Conservation (phyloP, 2,329 filamentous ascomycete genomes). For the Epicoccum nigrum region DNA sequence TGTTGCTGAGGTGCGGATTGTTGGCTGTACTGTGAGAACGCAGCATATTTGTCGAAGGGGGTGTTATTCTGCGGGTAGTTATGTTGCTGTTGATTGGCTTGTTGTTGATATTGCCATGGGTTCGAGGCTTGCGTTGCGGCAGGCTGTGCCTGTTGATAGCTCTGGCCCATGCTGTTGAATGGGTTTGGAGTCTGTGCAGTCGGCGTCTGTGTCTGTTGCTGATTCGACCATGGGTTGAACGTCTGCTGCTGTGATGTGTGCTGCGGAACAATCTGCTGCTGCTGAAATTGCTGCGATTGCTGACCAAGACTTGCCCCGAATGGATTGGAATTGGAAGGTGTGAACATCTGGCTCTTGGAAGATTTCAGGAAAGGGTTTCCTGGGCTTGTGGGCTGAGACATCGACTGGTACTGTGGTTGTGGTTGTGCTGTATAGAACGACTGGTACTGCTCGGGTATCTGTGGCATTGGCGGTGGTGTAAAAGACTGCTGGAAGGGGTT, state of each 20-base stretch:
- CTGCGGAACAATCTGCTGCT: conserved; percentile 13
- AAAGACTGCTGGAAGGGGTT: conserved; percentile 52
- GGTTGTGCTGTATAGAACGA: conserved; percentile 40
- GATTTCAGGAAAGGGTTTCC: conserved; percentile 54
- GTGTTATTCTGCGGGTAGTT: conserved; percentile 22
- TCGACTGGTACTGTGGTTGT: conserved; percentile 46
- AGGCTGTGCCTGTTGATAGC: conserved; percentile 23
- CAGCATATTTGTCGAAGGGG: conserved; percentile 14
- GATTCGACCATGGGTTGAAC: conserved; percentile 33
- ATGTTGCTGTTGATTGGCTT: conserved; percentile 21
- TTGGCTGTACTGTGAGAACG: conserved; percentile 11
- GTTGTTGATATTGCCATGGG: conserved; percentile 35
- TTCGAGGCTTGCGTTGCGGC: conserved; percentile 24
- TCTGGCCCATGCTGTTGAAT: conserved; percentile 32
- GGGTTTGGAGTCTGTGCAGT: conserved; percentile 27
- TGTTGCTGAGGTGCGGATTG: conserved; percentile 20
- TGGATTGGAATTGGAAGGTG: conserved; percentile 46
- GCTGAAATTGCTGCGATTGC: conserved; percentile 50
- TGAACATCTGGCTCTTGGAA: conserved; percentile 51
- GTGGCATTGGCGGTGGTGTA: conserved; percentile 50
- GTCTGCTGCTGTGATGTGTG: conserved; percentile 18
- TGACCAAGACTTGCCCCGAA: conserved; percentile 54
- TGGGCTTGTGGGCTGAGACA: conserved; percentile 47
- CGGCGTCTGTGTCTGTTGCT: conserved; percentile 24
- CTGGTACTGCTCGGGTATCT: conserved; percentile 48